phyloP scores from a whole-genome alignment of 768 basidiomycete genomes.

The Clitopilus passeckerianus region DNA sequence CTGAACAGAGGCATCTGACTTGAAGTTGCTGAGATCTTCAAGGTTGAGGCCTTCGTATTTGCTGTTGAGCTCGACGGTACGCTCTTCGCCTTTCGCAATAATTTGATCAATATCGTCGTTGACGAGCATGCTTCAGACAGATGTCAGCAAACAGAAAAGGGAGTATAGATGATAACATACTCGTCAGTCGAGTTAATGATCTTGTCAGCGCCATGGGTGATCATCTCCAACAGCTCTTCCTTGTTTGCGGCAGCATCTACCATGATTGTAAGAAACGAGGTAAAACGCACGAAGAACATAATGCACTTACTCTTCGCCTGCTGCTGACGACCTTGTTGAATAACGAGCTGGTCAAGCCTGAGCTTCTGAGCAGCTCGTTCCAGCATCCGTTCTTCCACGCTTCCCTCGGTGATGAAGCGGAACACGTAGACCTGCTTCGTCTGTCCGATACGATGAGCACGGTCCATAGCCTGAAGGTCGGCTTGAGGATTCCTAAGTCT shows the following conservation, averaged over 20 bases:
- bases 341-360: conserved; percentile 91
- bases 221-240: conserved; percentile 97
- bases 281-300: not conserved
- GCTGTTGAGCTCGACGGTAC: conserved; percentile 80
- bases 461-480: conserved; percentile 98
- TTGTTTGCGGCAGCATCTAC: conserved; percentile 81
- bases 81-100: conserved; percentile 86
- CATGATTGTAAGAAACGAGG: conserved; percentile 17
- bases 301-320: conserved; percentile 60
- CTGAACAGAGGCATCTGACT: conserved; percentile 85
- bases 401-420: conserved; percentile 93
- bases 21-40: conserved; percentile 96
- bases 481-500: conserved; percentile 90
- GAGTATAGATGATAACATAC: conserved; percentile 40
- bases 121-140: conserved; percentile 51
- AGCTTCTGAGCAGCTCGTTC: conserved; percentile 96
- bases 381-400: conserved; percentile 93
- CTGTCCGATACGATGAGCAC: conserved; percentile 94
- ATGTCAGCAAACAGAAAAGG: not conserved
- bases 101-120: conserved; percentile 94
- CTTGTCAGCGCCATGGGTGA: conserved; percentile 94
- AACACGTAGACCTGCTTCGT: conserved; percentile 98
- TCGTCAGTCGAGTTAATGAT: conserved; percentile 81
- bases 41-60: conserved; percentile 93
- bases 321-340: conserved; percentile 90